Conservation (phyloP, 805 yeast species). For the Metschnikowia continentalis region DNA sequence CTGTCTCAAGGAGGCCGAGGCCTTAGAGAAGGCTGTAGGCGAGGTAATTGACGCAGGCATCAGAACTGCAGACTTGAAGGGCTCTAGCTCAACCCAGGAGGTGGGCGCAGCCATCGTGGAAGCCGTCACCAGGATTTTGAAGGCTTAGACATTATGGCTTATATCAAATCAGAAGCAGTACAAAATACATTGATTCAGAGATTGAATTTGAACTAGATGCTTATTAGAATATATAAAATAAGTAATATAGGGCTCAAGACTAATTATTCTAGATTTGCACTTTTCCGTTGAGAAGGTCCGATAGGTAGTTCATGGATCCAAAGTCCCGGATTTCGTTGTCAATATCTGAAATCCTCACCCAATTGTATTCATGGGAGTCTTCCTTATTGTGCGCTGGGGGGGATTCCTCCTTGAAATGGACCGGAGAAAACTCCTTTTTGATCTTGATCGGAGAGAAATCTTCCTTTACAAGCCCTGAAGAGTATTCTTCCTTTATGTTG, state of each 20-base stretch:
- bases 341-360: background rate
- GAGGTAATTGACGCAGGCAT: conserved; percentile 76
- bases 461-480: background rate
- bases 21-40: conserved; percentile 83
- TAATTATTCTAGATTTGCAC: conserved; percentile 3
- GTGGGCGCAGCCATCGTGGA: conserved; percentile 92
- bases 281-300: conserved; percentile 29
- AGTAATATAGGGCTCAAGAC: too few species aligned
- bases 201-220: too few species aligned
- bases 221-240: too few species aligned
- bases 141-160: conserved; percentile 1
- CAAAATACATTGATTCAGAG: too few species aligned
- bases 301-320: conserved; percentile 31
- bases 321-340: conserved; percentile 15
- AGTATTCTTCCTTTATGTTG: background rate
- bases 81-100: conserved; percentile 75
- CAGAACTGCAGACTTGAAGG: conserved; percentile 90
- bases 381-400: background rate
- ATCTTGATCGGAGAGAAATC: background rate
- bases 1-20: conserved; percentile 77
- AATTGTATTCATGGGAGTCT: background rate
- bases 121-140: conserved; percentile 57
- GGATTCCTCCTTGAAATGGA: too few species aligned
- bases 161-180: too few species aligned
- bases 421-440: too few species aligned